phyloP scores from a whole-genome alignment of 352 stramenopile genomes.

The Globisporangium recalcitrans region DNA sequence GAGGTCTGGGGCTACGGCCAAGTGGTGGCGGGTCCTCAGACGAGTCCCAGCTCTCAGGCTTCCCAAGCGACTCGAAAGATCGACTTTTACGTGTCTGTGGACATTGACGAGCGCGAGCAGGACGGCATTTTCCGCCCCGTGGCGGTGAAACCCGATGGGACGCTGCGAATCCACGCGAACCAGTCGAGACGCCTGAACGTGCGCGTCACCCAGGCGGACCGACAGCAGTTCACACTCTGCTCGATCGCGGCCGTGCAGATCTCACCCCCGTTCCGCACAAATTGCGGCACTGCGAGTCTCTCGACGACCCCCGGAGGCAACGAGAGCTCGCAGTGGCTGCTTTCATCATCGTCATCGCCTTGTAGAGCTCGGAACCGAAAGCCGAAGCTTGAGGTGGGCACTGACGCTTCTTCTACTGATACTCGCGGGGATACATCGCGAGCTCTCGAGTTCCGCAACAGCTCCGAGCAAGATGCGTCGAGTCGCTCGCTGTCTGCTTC shows the following conservation, averaged over 20 bases:
- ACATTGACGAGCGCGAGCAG: slow-evolving; percentile 62
- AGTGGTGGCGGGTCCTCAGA: too few relatives aligned
- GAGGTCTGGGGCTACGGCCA: slow-evolving; percentile 57
- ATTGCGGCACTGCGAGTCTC: slow-evolving; percentile 9
- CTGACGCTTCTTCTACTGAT: too few relatives aligned
- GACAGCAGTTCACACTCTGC: slow-evolving; percentile 40
- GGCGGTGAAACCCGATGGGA: slow-evolving; percentile 60
- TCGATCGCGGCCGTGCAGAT: slow-evolving; percentile 44
- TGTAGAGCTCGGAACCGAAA: neutral
- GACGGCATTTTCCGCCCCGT: slow-evolving; percentile 67
- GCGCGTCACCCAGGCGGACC: slow-evolving; percentile 65
- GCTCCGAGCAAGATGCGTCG: slow-evolving; percentile 26
- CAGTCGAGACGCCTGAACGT: slow-evolving; percentile 49
- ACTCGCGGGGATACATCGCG: slow-evolving; percentile 31
- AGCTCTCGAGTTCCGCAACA: slow-evolving; percentile 30
- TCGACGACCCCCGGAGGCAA: slow-evolving; percentile 14
- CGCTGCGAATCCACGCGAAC: slow-evolving; percentile 58
- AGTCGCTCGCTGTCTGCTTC: slow-evolving; percentile 49
- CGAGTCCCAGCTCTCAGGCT: neutral
- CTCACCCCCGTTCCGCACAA: slow-evolving; percentile 22
- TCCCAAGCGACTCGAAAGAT: slow-evolving; percentile 18
- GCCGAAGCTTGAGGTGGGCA: neutral
- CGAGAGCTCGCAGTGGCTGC: slow-evolving; percentile 37
- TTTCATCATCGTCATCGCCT: slow-evolving; percentile 23
- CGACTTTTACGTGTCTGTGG: slow-evolving; percentile 66